phyloP scores from a whole-genome alignment of 179 eudicot species.

The Silene vulgaris region DNA sequence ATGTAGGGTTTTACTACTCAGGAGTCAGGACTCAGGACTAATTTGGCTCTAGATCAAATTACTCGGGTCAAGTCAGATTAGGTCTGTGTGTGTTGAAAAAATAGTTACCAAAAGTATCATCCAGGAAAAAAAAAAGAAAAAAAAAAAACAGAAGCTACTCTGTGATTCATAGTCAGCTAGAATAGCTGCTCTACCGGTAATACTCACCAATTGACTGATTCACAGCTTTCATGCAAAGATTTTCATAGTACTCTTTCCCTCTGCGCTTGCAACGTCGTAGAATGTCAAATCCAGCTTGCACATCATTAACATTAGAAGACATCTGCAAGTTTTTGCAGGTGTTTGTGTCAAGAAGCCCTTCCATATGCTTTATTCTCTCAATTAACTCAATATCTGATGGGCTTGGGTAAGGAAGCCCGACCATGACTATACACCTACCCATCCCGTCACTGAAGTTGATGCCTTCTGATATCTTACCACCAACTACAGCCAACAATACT shows the following conservation, averaged over 20 bases:
- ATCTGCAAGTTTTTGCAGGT: slow-evolving; percentile 19
- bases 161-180: not conserved
- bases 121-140: not conserved
- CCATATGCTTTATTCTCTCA: slow-evolving; percentile 86
- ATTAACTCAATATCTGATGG: slow-evolving; percentile 84
- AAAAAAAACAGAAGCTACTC: not conserved
- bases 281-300: slow-evolving; percentile 60
- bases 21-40: too few species aligned
- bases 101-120: not conserved
- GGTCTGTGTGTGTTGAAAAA: not conserved
- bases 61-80: too few species aligned
- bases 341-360: slow-evolving; percentile 48
- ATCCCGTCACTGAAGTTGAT: slow-evolving; percentile 93
- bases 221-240: slow-evolving; percentile 97
- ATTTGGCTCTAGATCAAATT: too few species aligned
- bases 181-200: not conserved
- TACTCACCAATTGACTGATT: slow-evolving; percentile 92
- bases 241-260: slow-evolving; percentile 88
- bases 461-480: slow-evolving; percentile 95
- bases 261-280: slow-evolving; percentile 68
- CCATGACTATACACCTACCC: slow-evolving; percentile 94
- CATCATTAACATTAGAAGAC: slow-evolving; percentile 30
- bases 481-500: slow-evolving; percentile 79
- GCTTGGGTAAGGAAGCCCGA: slow-evolving; percentile 91
- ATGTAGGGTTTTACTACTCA: too few species aligned